Base-by-base conservation (phyloP, 371 early-diverging fungal genomes). In the Cladochytrium tenue region DNA sequence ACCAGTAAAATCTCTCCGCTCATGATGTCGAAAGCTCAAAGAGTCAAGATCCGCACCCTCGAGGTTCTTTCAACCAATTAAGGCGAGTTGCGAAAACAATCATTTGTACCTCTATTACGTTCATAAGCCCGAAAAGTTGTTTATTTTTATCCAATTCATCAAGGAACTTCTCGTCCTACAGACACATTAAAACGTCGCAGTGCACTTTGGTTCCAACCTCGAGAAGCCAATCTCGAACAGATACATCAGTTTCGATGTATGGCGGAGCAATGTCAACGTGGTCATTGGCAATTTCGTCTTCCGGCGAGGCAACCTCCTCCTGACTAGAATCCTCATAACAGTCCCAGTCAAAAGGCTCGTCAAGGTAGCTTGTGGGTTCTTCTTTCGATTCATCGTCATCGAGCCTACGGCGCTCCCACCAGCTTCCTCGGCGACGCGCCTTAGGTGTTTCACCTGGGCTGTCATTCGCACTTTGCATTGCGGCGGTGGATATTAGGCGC, bases 211-310 rank as follows among this genome's bases (percentile, higher is more conserved):
- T 23, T 26, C 20, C 10, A 30, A 58, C 58, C 17, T 59, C 56
- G 33, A 62, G 17, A 3, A 68, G n/a, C 68, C 68, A 68, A 26
- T 68, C 68, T 17, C 68, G 56, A 26, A 68, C 58, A 10, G 68
- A 68, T 2, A 62, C 26, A 27, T 68, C 63, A 43, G 7, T 7
- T 7, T 13, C 13, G 43, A 13, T 13, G 43, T 13, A 13, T 20
- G 13, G 43, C 43, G 7, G 13, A 7, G 7, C 43, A 20, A 7
- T 20, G 7, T 7, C 43, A 43, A 43, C 13, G 43, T 7, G 20
- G 20, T 7, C 7, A 13, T 20, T 20, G 43, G 7, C 43, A 43
- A 13, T 43, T 43, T 43, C 43, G 20, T 43, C 43, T 7, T 13
- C 43, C 43, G 43, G 43, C 7, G 43, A 43, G 15, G 26, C 50